Evolutionary conservation across 805 yeast genomes (phyloP), one percentile per base, ranked within the genome.

Genomic region (Starmerella potacharoeniae): DNA sequence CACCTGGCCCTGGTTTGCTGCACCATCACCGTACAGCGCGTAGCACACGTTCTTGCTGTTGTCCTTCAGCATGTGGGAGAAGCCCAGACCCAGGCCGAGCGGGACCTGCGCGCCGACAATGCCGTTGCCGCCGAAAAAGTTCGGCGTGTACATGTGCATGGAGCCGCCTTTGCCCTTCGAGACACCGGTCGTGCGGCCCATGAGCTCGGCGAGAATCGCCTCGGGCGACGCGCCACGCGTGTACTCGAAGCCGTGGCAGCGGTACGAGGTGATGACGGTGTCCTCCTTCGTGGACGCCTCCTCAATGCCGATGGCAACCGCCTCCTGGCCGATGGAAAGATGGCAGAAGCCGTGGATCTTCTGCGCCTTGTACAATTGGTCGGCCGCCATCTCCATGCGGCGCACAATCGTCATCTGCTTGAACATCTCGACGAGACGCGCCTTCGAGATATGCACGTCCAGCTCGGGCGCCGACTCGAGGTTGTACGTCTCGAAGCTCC

Each of bases 101-200:
- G 98, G 96, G 55, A 93, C 97, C 77, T 93, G 98, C 53, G 97
- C 98, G 71, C 98, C 98, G 54, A 93, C 98, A 72, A 93, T 93
- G 78, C 98, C 98, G 75, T 93, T 93, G 75, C 98, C 98, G 72
- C 98, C 98, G 74, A 84, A 93, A 79, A 93, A 93, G 59, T 95
- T 95, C 48, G 84, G 83, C 49, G 95, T 86, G 72, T 83, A 93
- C 90, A 93, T 86, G 77, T 93, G 98, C 98, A 93, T 93, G 62
- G 98, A 93, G 66, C 98, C 98, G 77, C 98, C 98, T 75, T 93
- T 93, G 76, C 98, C 98, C 75, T 76, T 83, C 44, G 97, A 85
- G 58, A 86, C 95, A 78, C 98, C 97, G 56, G 84, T 75, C 77
- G 95, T 83, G 76, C 84, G 85, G 66, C 98, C 98, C 91, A 93